Evolutionary conservation across 1,139 yeast genomes (phyloP), one percentile per base, ranked within the genome.

Genomic region (Geotrichum reessii): DNA sequence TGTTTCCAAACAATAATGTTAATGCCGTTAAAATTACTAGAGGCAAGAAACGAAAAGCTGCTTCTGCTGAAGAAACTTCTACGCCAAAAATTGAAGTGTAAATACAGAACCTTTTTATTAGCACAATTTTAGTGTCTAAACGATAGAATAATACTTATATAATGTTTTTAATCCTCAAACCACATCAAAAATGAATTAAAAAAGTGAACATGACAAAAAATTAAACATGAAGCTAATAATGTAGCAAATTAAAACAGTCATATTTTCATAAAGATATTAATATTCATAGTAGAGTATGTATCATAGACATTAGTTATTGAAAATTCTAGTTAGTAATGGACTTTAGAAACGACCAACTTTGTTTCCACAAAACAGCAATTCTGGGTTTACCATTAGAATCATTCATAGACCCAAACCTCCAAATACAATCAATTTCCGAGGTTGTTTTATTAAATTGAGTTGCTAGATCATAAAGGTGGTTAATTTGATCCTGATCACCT

Each of bases 1-100:
- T 93, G 0, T 76, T 85, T 57, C 97, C 97, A 0, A 78, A 81
- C 50, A 85, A 81, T 42, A 57, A 57, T 19, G 78, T 76, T n/a
- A 75, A 76, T 53, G 80, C 80, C 0, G 72, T 69, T 7, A 74
- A 74, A 21, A 63, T 61, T 33, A 63, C 62, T 42, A 64, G 64
- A 33, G 63, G 64, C 48, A 65, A 65, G 61, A 68, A 66, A 65
- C 64, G 68, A 52, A 68, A 67, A 62, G 57, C 61, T 8, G 64
- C 17, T 33, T 33, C 40, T 6, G 11, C 40, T 12, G 40, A 33
- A 33, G 40, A 33, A 33, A 61, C 40, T 2, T 33, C 40, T 12
- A 33, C 40, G 17, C 40, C 40, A 12, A n/a, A 11, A 2, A n/a
- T 33, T 33, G 40, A 33, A 33, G 17, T 33, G 40, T 33, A 33